phyloP scores from a whole-genome alignment of 116 monocot species.

The Dioscorea cayenensis region DNA sequence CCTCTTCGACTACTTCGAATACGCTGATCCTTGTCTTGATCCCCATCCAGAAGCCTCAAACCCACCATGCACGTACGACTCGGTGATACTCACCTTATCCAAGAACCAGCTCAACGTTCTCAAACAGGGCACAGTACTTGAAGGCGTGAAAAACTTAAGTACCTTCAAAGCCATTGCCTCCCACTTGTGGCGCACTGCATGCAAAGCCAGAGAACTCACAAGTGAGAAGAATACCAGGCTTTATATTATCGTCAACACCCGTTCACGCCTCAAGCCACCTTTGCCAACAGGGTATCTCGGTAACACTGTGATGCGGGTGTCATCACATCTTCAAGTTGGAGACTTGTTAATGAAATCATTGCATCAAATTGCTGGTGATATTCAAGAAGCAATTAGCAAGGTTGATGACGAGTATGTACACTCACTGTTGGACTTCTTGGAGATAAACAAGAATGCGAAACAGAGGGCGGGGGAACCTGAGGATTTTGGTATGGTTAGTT shows the following conservation, averaged over 20 bases:
- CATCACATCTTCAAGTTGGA: neutral
- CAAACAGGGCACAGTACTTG: neutral
- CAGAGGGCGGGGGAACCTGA: too few species aligned
- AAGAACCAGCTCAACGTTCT: conserved; percentile 22
- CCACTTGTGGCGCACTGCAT: conserved; percentile 35
- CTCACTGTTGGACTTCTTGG: conserved; percentile 31
- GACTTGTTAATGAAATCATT: conserved; percentile 14
- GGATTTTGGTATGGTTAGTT: too few species aligned
- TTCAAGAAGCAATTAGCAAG: conserved; percentile 4
- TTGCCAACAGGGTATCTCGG: conserved; percentile 21
- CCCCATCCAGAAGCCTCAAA: conserved; percentile 4
- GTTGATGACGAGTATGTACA: conserved; percentile 18
- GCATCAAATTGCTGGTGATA: neutral
- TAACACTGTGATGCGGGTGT: conserved; percentile 16
- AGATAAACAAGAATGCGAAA: neutral
- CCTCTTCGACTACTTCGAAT: neutral
- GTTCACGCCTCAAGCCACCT: conserved; percentile 21
- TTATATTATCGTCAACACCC: conserved; percentile 9
- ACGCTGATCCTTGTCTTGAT: too few species aligned
- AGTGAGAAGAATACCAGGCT: conserved; percentile 7
- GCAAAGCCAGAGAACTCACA: conserved; percentile 27
- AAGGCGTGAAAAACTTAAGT: neutral
- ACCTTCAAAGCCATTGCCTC: conserved; percentile 29
- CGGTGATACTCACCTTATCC: conserved; percentile 18
- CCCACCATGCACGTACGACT: neutral